Base-by-base conservation (phyloP, 164 flowering plant genomes). In the Umbellularia californica region DNA sequence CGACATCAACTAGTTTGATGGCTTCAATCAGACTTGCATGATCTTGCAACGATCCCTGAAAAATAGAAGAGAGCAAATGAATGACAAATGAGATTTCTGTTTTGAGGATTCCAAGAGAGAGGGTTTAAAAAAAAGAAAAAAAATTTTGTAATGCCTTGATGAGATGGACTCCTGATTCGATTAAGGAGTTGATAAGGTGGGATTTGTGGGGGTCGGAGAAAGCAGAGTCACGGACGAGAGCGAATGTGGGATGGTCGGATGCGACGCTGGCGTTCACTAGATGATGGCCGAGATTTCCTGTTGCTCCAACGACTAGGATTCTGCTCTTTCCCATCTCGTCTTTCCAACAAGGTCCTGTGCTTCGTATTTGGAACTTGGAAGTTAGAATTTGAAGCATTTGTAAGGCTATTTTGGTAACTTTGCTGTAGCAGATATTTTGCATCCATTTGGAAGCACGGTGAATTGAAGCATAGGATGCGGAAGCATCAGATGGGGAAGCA, bases 31-130 rank as follows among this genome's bases (percentile, higher is more conserved):
- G 77, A 64, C 86, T 88, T 75, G 73, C 65, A 50, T 83, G 83
- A 77, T 92, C 95, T 60, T 89, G 80, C 64, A 92, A 68, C 3
- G 92, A 90, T 70, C 97, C 97, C 97, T 92, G 71, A 1, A 81
- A 81, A 58, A 28, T 69, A 73, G 14, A 63, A 19, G 58, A 75
- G 58, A 12, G 7, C 82, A 68, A 27, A 20, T 28, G 30, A 28
- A 20, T 30, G 35, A 68, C 6, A 69, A 20, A 69, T 17, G 9
- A 5, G 23, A 52, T 52, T 52, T 13, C 19, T 52, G 19, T 52
- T 28, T 25, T 27, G 19, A 27, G 19, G 6, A 66, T 24, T 25
- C 7, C 35, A 25, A 19, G 4, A 6, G 23, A 30, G 19, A 67
- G 35, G n/a, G n/a, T 9, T 30, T 33, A 27, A 22, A 58, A 24